Base-by-base conservation (phyloP, 441 rosid genomes). In the Omphalea diandra region DNA sequence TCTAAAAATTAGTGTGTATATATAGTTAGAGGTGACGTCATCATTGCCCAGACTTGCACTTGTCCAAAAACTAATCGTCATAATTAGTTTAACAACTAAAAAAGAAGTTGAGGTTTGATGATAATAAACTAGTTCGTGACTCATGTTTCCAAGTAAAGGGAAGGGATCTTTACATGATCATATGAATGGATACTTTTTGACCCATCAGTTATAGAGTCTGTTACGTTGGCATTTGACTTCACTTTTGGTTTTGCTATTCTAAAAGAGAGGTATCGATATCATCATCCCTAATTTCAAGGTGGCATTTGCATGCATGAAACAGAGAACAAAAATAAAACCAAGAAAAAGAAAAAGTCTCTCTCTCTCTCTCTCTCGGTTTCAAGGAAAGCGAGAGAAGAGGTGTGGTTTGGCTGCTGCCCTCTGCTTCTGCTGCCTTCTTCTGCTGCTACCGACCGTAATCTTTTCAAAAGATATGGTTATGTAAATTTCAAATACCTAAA, bases 291-390 rank as follows among this genome's bases (percentile, higher is more conserved):
- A 9, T 74, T 74, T 50, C 77, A 71, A 80, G 63, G 75, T 36
- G 60, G n/a, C n/a, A n/a, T n/a, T n/a, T n/a, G 32, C 68, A 59
- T 71, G 76, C 73, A 80, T 59, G 79, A 76, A 72, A 65, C 66
- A 31, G 29, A 80, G 76, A 76, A n/a, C n/a, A n/a, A n/a, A n/a
- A n/a, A n/a, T n/a, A n/a, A n/a, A 71, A 47, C 26, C 9, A 32
- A n/a, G 31, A 38, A 41, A 15, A 12, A 40, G 4, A 46, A 0
- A n/a, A 15, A 15, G n/a, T n/a, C 8, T 53, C 15, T 15, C 46
- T 57, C 67, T 60, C 69, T 53, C 72, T 72, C 70, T 63, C n/a
- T 18, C n/a, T n/a, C n/a, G 56, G 31, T 56, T 56, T 56, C 55
- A 56, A 57, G 64, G 47, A 2, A 61, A 50, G 52, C 18, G 29